phyloP scores from a whole-genome alignment of 2,329 filamentous ascomycete species.

The Hypoxylon sp. region DNA sequence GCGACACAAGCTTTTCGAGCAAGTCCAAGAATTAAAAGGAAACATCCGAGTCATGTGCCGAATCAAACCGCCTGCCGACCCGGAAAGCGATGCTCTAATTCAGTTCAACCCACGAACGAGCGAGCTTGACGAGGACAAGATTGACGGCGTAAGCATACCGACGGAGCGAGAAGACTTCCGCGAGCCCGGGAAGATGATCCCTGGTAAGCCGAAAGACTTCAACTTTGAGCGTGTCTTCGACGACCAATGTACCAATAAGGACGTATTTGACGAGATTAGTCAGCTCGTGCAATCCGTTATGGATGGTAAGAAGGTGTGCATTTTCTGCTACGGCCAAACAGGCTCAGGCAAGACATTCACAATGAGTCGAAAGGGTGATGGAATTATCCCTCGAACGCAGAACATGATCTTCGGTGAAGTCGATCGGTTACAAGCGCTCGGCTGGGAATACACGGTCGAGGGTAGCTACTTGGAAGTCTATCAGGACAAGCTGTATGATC shows the following conservation, averaged over 20 bases:
- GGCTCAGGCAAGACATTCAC: constrained; percentile 97
- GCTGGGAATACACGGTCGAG: constrained; percentile 94
- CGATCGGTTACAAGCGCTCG: constrained; percentile 84
- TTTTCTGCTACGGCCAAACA: constrained; percentile 98
- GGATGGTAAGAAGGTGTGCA: constrained; percentile 98
- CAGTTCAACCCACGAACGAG: constrained; percentile 77
- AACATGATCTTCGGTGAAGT: constrained; percentile 94
- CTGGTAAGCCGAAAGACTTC: constrained; percentile 84
- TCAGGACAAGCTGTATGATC: constrained; percentile 95
- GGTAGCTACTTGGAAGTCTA: constrained; percentile 98
- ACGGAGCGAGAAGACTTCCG: constrained; percentile 86
- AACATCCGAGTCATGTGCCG: constrained; percentile 99
- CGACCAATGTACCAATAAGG: constrained; percentile 79
- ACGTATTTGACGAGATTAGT: constrained; percentile 95
- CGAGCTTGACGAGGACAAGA: constrained; percentile 77
- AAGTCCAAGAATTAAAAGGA: constrained; percentile 96
- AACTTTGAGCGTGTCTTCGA: constrained; percentile 94
- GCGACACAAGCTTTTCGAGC: constrained; percentile 92
- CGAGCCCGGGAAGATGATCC: constrained; percentile 69
- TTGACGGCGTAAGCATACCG: constrained; percentile 85
- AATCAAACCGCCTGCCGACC: constrained; percentile 78
- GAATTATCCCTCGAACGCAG: constrained; percentile 95
- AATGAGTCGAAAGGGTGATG: constrained; percentile 73
- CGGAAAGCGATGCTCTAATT: constrained; percentile 73
- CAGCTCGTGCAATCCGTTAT: constrained; percentile 96